Base-by-base conservation (phyloP, 2,329 filamentous ascomycete species). In the Bipolaris bicolor region DNA sequence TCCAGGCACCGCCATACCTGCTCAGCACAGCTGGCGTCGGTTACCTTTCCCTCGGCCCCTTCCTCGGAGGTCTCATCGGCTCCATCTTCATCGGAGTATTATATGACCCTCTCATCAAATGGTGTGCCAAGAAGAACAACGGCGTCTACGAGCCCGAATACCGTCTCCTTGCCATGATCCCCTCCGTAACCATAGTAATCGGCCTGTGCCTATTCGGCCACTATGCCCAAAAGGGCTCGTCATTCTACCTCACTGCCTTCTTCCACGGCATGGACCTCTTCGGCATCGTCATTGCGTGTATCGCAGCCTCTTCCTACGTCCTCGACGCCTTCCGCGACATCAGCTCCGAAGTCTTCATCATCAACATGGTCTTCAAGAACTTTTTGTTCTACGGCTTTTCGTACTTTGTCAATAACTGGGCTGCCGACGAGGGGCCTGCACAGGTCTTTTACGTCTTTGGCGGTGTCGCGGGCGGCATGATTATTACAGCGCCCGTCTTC, bases 121-220 rank as follows among this genome's bases (percentile, higher is more conserved):
- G 74, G 68, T 76, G 82, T 53, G 79, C 81, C 3, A 79, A 78
- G 65, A 78, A 75, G 58, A 84, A 84, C 65, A 73, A 71, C 18
- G 82, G 82, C n/a, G 72, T 83, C 46, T 84, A 84, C 67, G 82
- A 84, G 64, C 83, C 82, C 5, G 82, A 84, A 63, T 84, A 83
- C 62, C 78, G 82, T 9, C 73, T 82, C 7, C 71, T 80, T 5
- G 60, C 52, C 26, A 65, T 66, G 62, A 63, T 77, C 3, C 70
- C 73, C 13, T 66, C 71, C 0, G 61, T 79, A 3, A 44, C 73
- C 1, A 68, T 72, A 5, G 74, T 76, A 9, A 67, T 75, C 15
- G 76, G 76, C 18, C 73, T 80, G 46, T 76, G 76, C 55, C 69
- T 75, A 1, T 80, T 78, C 52, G 77, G 79, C 2, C 66, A 74